Conservation (phyloP, 257 asterid genomes). For the Anisodus acutangulus region DNA sequence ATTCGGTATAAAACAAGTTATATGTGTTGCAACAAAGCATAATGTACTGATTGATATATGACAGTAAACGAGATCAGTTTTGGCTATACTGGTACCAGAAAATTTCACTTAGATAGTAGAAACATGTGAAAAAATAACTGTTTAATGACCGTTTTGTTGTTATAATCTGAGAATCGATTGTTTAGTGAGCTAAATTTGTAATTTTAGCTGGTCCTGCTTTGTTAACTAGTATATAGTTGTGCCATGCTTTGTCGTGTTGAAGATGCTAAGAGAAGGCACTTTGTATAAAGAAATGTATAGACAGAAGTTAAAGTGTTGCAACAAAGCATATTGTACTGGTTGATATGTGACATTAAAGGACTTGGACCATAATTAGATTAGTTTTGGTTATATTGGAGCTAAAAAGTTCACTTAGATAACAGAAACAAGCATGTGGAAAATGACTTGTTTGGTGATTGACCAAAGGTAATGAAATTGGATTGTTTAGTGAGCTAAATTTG, state of each 20-base stretch:
- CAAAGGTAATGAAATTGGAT: no score
- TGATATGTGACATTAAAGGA: background rate
- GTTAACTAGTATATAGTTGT: background rate
- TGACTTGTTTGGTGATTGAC: background rate
- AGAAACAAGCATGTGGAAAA: background rate
- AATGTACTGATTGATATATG: no score
- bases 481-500: no score
- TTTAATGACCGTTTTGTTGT: no score
- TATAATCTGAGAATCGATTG: background rate
- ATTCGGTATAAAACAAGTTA: no score
- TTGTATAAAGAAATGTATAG: background rate
- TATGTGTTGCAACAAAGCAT: background rate
- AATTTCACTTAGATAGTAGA: no score
- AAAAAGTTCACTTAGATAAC: background rate
- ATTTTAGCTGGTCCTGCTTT: background rate
- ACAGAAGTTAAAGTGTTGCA: background rate
- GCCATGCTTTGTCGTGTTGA: background rate
- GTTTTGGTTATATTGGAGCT: background rate
- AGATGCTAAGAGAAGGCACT: background rate
- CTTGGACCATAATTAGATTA: background rate
- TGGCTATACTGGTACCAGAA: background rate
- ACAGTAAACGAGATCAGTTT: background rate
- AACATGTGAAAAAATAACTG: background rate
- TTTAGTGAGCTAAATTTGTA: no score
- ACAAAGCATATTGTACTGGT: background rate